Base-by-base conservation (phyloP, 2,329 filamentous ascomycete species). In the Myriosclerotinia scirpicola region DNA sequence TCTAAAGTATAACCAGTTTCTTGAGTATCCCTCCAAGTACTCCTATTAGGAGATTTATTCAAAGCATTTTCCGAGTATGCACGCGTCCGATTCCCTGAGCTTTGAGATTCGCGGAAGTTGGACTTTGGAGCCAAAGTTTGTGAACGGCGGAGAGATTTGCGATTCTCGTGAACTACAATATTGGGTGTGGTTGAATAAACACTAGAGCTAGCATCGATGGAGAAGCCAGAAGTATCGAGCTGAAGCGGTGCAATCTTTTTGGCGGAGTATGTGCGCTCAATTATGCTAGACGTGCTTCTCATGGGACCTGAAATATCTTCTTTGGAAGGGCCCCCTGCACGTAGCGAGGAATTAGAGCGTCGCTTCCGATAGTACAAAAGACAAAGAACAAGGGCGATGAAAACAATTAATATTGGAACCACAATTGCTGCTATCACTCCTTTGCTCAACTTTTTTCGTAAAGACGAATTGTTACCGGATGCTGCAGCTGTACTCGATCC, bases 1-100 rank as follows among this genome's bases (percentile, higher is more conserved):
- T 66, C 60, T 14, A 66, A 67, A 3, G 65, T 71, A 53, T 69
- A 69, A 34, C 65, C 56, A 40, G 70, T 74, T 2, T 69, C 70
- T 66, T 72, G 71, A 15, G 71, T 76, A 34, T 71, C 70, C 42
- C 68, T 71, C 74, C 74, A 73, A 20, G 38, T 66, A 64, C 69
- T 73, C 17, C 61, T 67, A 12, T 72, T 68, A 0, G 59, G 36
- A 44, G 40, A 46, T n/a, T 63, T 70, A 44, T 65, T 70, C 9
- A 73, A 55, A 9, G 66, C 70, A 63, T 75, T 74, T 17, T 74
- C 73, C 2, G 74, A 75, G 54, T 70, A 68, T 26, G 71, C 72
- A 22, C 72, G 71, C 1, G 61, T 46, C 66, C 67, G 61, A 36
- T 62, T 70, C 52, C 22, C 64, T 20, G 65, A 69, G 22, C 34